Base-by-base conservation (phyloP, 2,329 filamentous ascomycete genomes). In the Aspergillus japonicus region DNA sequence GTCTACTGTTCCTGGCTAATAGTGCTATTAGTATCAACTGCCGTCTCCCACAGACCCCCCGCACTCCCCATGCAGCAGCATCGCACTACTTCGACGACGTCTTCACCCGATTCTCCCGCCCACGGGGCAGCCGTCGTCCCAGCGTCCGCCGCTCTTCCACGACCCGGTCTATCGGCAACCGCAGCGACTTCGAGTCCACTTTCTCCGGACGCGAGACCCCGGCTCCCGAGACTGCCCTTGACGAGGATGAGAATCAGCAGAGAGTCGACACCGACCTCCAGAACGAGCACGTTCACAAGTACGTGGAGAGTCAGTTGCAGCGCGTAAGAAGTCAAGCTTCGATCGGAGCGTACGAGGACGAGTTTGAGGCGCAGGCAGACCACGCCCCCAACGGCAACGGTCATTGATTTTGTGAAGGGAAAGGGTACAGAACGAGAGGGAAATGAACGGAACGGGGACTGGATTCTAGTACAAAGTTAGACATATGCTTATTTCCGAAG, bases 21-120 rank as follows among this genome's bases (percentile, higher is more conserved):
- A 54, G 24, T 58, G 2, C 47, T 54, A 54, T 59, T 65, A 94
- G 91, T 66, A 84, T 96, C 72, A 95, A 87, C 73, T 96, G 93
- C 75, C 91, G 93, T 69, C 87, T 96, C 14, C 93, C 94, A 1
- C 92, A 97, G 71, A 98, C 95, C 0, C 95, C 95, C 14, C 90
- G 92, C 53, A 96, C 92, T 3, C 93, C 94, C 2, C 87, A 89
- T 2, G 85, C 87, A 1, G 92, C 89, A 47, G 94, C 96, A 77
- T 85, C 89, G 7, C 93, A 97, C 75, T 98, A 98, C 81, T 98
- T 98, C 73, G 94, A 98, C 70, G 94, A 98, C 71, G 86, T 92
- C 61, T 89, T 96, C 75, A 83, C 83, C 56, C 85, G 88, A 39
- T 81, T 64, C 61, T 70, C 57, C 66, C 81, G 78, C 66, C 79